Conservation (phyloP, 306 rosid genomes). For the Vigna reflexopilosa region DNA sequence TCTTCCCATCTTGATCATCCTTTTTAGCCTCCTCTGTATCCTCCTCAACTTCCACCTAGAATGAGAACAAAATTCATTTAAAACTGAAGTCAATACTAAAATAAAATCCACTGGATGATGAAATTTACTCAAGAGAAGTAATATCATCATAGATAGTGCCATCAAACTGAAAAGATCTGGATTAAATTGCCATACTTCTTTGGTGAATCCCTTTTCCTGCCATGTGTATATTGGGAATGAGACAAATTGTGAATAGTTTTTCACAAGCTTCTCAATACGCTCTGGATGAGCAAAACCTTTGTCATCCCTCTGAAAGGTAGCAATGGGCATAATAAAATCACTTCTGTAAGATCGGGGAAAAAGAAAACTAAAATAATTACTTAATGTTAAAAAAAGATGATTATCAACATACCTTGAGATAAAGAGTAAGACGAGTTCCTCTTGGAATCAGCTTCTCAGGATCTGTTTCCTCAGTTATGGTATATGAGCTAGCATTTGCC, state of each 20-base stretch:
- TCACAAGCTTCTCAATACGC: slow-evolving; percentile 84
- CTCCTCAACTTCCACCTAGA: slow-evolving; percentile 91
- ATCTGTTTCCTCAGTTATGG: slow-evolving; percentile 87
- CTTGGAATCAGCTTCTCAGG: slow-evolving; percentile 83
- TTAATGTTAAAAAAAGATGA: background rate
- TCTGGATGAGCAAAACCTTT: slow-evolving; percentile 93
- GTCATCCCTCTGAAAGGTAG: slow-evolving; percentile 73
- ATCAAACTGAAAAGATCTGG: slow-evolving; percentile 15
- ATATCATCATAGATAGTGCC: background rate
- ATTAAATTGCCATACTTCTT: slow-evolving; percentile 63
- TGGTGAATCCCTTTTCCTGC: slow-evolving; percentile 93
- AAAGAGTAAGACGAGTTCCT: slow-evolving; percentile 86
- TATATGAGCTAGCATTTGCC: slow-evolving; percentile 94
- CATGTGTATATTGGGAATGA: slow-evolving; percentile 94
- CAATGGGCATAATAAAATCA: background rate
- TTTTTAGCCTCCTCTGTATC: slow-evolving; percentile 77
- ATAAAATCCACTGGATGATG: background rate
- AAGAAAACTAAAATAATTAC: slow-evolving; percentile 8
- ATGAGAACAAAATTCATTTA: slow-evolving; percentile 30
- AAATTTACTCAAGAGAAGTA: background rate
- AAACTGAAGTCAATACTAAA: slow-evolving; percentile 13
- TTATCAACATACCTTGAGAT: slow-evolving; percentile 68
- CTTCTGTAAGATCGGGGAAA: slow-evolving; percentile 35
- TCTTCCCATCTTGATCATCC: slow-evolving; percentile 70
- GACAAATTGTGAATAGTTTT: slow-evolving; percentile 92